phyloP scores from a whole-genome alignment of 2,329 filamentous ascomycete species.

The Calonectria henricotiae region DNA sequence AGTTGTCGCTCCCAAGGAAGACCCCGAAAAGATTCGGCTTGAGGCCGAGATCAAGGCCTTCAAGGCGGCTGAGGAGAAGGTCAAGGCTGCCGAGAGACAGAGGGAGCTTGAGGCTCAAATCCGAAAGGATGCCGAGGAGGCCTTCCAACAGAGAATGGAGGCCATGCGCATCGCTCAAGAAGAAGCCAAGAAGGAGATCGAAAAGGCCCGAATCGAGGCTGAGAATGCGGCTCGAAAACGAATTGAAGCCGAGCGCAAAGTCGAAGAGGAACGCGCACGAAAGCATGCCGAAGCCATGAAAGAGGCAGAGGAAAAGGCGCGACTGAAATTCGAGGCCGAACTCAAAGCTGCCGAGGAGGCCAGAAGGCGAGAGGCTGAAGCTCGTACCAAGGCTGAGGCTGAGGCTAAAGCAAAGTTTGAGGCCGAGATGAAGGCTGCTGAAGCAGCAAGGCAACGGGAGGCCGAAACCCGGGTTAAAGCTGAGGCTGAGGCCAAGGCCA shows the following conservation, averaged over 20 bases:
- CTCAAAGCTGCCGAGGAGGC: constrained; percentile 50
- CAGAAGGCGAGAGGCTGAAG: constrained; percentile 60
- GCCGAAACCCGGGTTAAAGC: constrained; percentile 64
- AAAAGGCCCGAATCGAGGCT: constrained; percentile 50
- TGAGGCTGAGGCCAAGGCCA: constrained; percentile 64
- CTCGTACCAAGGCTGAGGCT: constrained; percentile 64
- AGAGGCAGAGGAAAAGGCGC: constrained; percentile 56
- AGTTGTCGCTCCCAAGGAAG: constrained; percentile 60
- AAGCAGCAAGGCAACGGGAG: constrained; percentile 64
- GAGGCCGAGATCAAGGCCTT: constrained; percentile 72
- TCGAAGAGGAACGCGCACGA: constrained; percentile 53
- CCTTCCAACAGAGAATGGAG: constrained; percentile 54
- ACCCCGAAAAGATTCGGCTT: constrained; percentile 75
- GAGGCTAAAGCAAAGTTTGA: constrained; percentile 68
- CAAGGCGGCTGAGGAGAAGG: constrained; percentile 64
- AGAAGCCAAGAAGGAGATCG: constrained; percentile 58
- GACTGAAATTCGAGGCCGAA: constrained; percentile 61
- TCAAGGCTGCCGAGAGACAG: constrained; percentile 64
- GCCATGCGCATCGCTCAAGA: constrained; percentile 47
- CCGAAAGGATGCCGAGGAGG: constrained; percentile 65
- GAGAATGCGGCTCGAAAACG: constrained; percentile 64
- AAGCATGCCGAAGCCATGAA: constrained; percentile 65
- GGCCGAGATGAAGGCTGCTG: constrained; percentile 62
- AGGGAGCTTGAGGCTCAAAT: constrained; percentile 64
- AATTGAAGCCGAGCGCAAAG: constrained; percentile 57